These are phyloP conservation scores for Stevia rebaudiana DNA, from an alignment of 140 eudicot species.

Conservation along the genomic window DNA sequence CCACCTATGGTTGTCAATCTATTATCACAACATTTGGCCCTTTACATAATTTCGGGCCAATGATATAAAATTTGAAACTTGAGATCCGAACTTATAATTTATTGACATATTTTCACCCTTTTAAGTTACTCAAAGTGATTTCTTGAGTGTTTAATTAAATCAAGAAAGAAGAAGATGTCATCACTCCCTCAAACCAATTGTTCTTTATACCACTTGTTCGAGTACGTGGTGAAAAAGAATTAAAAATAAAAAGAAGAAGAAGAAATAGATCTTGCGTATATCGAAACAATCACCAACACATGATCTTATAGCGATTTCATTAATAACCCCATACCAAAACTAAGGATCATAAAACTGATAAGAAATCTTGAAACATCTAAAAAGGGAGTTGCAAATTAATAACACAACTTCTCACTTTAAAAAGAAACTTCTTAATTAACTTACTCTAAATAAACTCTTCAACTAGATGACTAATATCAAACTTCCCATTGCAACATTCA, in stretches of 20 bases:
- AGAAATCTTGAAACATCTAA: slow-evolving; percentile 21
- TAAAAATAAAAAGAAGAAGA: background rate
- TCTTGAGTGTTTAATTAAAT: too few relatives aligned
- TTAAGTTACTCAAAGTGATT: too few relatives aligned
- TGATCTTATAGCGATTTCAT: background rate
- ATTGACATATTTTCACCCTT: too few relatives aligned
- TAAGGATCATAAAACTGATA: slow-evolving; percentile 10
- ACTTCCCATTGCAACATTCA: slow-evolving; percentile 69
- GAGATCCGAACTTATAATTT: too few relatives aligned
- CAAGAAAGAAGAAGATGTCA: too few relatives aligned
- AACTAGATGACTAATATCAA: slow-evolving; percentile 72
- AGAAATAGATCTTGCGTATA: background rate
- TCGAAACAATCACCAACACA: slow-evolving; percentile 23
- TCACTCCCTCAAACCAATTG: too few relatives aligned
- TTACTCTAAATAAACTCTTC: slow-evolving; percentile 54
- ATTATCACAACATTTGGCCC: too few relatives aligned
- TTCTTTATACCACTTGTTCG: too few relatives aligned
- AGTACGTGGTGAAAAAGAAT: too few relatives aligned
- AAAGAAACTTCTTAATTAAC: background rate
- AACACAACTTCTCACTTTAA: slow-evolving; percentile 37
- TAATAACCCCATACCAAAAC: slow-evolving; percentile 22
- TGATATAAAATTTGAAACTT: too few relatives aligned
- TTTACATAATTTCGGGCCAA: too few relatives aligned
- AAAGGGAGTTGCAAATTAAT: slow-evolving; percentile 41
- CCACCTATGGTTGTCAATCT: too few relatives aligned